These are phyloP conservation scores for Dichotomocladium elegans DNA, from an alignment of 371 early-diverging fungal genomes.

Conservation along the genomic window DNA sequence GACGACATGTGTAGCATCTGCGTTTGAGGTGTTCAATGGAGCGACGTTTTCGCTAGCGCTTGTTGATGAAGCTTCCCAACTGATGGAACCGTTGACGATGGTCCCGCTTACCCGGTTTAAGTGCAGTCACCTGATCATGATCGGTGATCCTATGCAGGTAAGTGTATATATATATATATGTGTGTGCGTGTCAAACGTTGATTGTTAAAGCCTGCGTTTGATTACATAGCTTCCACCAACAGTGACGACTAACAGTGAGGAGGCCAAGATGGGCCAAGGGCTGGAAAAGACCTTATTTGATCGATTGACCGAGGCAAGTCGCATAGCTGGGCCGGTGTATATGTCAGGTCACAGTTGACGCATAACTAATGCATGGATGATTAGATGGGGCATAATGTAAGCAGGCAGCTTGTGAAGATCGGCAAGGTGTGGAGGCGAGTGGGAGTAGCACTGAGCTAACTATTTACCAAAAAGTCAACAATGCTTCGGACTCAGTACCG, in stretches of 20 bases:
- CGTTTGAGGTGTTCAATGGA: constrained; percentile 64
- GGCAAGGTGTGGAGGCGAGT: no score
- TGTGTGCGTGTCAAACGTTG: background rate
- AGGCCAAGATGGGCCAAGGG: constrained; percentile 48
- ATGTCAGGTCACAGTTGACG: no score
- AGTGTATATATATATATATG: background rate
- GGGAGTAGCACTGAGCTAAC: no score
- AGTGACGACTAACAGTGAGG: constrained; percentile 48
- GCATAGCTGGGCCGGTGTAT: background rate
- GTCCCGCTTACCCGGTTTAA: constrained; percentile 72
- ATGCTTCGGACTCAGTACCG: constrained; percentile 86
- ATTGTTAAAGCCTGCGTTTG: background rate
- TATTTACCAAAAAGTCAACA: constrained; percentile 35
- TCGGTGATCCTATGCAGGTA: constrained; percentile 86
- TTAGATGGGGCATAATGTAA: constrained; percentile 28
- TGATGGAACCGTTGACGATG: constrained; percentile 86
- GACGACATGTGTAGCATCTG: constrained; percentile 77
- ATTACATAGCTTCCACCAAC: constrained; percentile 77
- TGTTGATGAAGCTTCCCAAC: constrained; percentile 86
- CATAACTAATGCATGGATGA: no score
- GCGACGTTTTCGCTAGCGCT: constrained; percentile 67
- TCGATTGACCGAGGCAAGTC: constrained; percentile 58
- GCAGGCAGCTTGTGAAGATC: background rate
- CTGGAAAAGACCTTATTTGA: constrained; percentile 87
- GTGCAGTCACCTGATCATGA: constrained; percentile 66